Evolutionary conservation across 2,329 filamentous ascomycete genomes (phyloP).

Genomic region (Diaporthe sp.): DNA sequence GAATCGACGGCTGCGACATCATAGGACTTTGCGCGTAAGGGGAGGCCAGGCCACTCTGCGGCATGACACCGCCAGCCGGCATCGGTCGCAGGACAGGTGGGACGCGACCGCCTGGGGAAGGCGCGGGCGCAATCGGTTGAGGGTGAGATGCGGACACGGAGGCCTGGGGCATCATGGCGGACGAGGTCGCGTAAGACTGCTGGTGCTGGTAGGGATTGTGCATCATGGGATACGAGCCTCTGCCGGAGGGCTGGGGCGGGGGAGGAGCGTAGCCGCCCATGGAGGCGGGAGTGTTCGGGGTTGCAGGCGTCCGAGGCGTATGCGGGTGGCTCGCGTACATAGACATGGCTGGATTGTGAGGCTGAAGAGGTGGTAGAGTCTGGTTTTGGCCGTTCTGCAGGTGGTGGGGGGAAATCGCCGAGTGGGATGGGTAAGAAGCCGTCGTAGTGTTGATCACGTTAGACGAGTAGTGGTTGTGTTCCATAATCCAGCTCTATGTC

Average conservation of each 20-base stretch:
- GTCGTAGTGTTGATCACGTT: slow-evolving; percentile 49
- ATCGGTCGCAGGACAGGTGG: slow-evolving; percentile 77
- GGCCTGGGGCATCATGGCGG: slow-evolving; percentile 75
- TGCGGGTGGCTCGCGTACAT: slow-evolving; percentile 72
- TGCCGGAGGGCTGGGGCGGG: slow-evolving; percentile 60
- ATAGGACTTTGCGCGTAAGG: slow-evolving; percentile 70
- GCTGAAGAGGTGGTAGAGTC: slow-evolving; percentile 52
- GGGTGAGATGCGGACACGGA: slow-evolving; percentile 77
- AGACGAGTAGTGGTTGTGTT: slow-evolving; percentile 47
- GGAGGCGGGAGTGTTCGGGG: slow-evolving; percentile 71
- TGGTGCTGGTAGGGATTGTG: slow-evolving; percentile 65
- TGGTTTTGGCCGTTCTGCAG: slow-evolving; percentile 44
- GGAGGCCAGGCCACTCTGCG: slow-evolving; percentile 67
- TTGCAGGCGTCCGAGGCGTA: slow-evolving; percentile 73
- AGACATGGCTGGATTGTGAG: slow-evolving; percentile 61
- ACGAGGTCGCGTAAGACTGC: slow-evolving; percentile 67
- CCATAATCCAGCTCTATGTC: slow-evolving; percentile 45
- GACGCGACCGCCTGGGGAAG: slow-evolving; percentile 65
- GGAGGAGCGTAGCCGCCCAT: slow-evolving; percentile 66
- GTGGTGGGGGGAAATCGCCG: slow-evolving; percentile 45
- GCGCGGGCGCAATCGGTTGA: slow-evolving; percentile 81
- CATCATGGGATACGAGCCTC: slow-evolving; percentile 65
- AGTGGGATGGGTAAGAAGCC: slow-evolving; percentile 46
- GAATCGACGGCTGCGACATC: slow-evolving; percentile 68
- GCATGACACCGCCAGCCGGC: slow-evolving; percentile 75